phyloP scores from a whole-genome alignment of 2,329 filamentous ascomycete genomes.

The Gnomoniopsis sp. region DNA sequence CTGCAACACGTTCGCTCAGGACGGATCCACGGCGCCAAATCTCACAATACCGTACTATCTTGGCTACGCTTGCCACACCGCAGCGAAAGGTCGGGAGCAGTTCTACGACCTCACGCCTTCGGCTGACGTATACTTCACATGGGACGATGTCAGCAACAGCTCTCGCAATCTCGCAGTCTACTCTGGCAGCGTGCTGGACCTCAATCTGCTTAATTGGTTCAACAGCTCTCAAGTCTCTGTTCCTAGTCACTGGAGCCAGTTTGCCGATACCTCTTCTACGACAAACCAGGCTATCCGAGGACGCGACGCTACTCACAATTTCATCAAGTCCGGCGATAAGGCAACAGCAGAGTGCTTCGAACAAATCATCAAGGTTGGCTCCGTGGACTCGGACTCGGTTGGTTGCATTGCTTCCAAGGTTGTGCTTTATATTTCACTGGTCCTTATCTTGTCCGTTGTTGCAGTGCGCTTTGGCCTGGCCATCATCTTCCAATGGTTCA shows the following conservation, averaged over 20 bases:
- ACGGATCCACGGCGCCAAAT: slow-evolving; percentile 80
- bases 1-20: slow-evolving; percentile 87
- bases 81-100: slow-evolving; percentile 58
- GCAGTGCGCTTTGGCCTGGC: slow-evolving; percentile 83
- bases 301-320: slow-evolving; percentile 83
- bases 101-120: slow-evolving; percentile 72
- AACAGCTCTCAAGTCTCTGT: slow-evolving; percentile 74
- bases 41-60: slow-evolving; percentile 70
- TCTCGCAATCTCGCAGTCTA: slow-evolving; percentile 92
- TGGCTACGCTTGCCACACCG: slow-evolving; percentile 89
- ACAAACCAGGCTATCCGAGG: slow-evolving; percentile 67
- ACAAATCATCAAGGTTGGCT: slow-evolving; percentile 93
- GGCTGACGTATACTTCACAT: slow-evolving; percentile 93
- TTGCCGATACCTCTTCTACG: slow-evolving; percentile 63
- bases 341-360: slow-evolving; percentile 80
- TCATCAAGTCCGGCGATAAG: slow-evolving; percentile 77
- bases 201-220: slow-evolving; percentile 88
- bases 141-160: slow-evolving; percentile 87
- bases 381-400: slow-evolving; percentile 91
- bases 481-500: slow-evolving; percentile 92
- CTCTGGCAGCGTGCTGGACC: slow-evolving; percentile 87
- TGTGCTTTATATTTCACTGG: slow-evolving; percentile 88
- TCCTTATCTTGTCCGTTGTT: slow-evolving; percentile 90
- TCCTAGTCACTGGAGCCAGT: slow-evolving; percentile 73
- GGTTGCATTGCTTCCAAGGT: slow-evolving; percentile 98